These are phyloP conservation scores for Chenopodium suecicum DNA, from an alignment of 148 eudicot species.

Conservation along the genomic window DNA sequence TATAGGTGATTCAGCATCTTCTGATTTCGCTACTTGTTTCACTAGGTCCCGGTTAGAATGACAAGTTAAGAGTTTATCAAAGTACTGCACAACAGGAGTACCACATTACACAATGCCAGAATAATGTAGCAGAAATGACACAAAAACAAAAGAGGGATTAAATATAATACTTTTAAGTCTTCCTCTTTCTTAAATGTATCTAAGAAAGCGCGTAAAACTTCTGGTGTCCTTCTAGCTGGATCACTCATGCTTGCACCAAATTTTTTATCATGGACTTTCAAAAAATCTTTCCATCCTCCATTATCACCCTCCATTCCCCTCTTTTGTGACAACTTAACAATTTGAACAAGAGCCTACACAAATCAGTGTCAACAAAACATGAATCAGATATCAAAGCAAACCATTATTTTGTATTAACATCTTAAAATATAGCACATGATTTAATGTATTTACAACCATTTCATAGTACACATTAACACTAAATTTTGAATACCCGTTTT, in stretches of 20 bases:
- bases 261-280: constrained; percentile 55
- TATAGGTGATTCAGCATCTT: constrained; percentile 58
- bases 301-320: constrained; percentile 66
- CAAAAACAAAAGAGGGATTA: not conserved
- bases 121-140: constrained; percentile 9
- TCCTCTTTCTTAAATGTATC: constrained; percentile 57
- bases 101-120: not conserved
- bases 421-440: too few species aligned
- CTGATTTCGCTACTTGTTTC: constrained; percentile 35
- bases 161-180: constrained; percentile 54
- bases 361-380: not conserved
- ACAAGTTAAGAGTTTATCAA: constrained; percentile 48
- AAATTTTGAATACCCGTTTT: too few species aligned
- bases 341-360: constrained; percentile 60
- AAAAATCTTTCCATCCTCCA: constrained; percentile 87
- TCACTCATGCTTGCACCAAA: constrained; percentile 80
- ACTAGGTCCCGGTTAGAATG: constrained; percentile 40
- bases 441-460: too few species aligned
- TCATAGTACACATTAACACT: too few species aligned
- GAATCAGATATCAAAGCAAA: not conserved
- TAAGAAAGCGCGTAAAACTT: constrained; percentile 57
- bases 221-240: constrained; percentile 59
- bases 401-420: too few species aligned
- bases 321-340: constrained; percentile 76
- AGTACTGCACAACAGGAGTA: constrained; percentile 43